Evolutionary conservation across 2,329 filamentous ascomycete species (phyloP), one percentile per base, ranked within the genome.

Genomic region (Exophiala viscosa): DNA sequence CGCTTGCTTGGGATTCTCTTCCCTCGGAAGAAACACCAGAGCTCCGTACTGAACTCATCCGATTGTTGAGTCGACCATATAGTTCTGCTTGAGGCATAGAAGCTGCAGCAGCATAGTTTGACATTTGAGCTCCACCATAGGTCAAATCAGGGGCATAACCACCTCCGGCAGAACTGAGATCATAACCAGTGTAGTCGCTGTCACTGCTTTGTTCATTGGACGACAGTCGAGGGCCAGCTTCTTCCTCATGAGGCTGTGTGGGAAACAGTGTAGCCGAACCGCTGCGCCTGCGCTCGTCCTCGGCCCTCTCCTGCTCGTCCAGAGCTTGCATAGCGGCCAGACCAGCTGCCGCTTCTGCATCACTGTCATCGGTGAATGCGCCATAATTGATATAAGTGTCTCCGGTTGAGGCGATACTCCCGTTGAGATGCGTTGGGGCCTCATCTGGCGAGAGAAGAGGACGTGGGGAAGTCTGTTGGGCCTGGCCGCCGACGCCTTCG

Each of bases 321-420:
- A 90, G 90, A 71, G 91, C 83, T 53, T 84, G 84, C 79, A 97
- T 83, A 60, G 90, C 90, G 66, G 88, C 81, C 46, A 95, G 73
- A 13, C 93, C 92, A 55, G 89, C 89, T 35, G 87, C 85, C 15
- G 87, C 92, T 69, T 96, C 92, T 0, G 87, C 84, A 65, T 97
- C 92, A 65, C 90, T 95, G 45, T 95, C 90, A 49, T 92, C 87
- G 57, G 77, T 76, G 61, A 78, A 78, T 5, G 73, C 72, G 54
- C 71, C 72, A 53, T 76, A 74, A 54, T 75, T 73, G 35, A 73
- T 68, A 52, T 73, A 71, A 45, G 75, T 67, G 48, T 73, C 71
- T 3, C 69, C 72, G 3, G 74, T 75, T 3, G 72, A 64, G 58
- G 72, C 65, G 65, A 75, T 65, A 56, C 73, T 73, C 2, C 76